Evolutionary conservation across 495 filamentous ascomycete genomes (phyloP), one percentile per base, ranked within the genome.

Genomic region (Penicillium roqueforti): DNA sequence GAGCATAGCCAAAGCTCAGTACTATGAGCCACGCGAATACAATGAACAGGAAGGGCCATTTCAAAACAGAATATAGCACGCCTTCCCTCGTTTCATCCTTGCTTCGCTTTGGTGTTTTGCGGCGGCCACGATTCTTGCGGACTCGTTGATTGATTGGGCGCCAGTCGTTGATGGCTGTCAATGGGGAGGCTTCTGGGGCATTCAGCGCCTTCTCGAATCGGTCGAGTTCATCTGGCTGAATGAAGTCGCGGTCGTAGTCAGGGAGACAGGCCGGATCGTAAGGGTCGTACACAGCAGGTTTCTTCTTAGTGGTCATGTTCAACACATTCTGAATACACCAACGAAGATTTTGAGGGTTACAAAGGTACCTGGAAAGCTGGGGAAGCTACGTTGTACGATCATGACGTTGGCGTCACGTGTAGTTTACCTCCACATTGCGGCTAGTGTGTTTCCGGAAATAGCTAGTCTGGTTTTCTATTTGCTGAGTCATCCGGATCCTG

Each of bases 11-110:
- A n/a, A 83, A 66, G 39, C 81, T 76, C 25, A 85, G 76, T 8
- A 87, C 80, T 1, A 81, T 43, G 47, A 98, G 82, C 91, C 91
- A 97, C 11, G 84, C 80, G 40, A 85, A 77, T 0, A 96, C 91
- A 26, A 85, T 72, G 16, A 88, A 59, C 26, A 98, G 73, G 54
- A 98, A 80, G 6, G 93, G 95, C 89, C 91, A 97, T 68, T 96
- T 95, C 41, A 96, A 73, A 23, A 97, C 63, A 1, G 78, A 80
- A 67, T 98, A 97, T 13, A 95, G 78, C 59, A 92, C 89, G 0
- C 93, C 93, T 71, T 98, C 93, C 44, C 93, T 76, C 3, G 92
- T 97, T 70, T 98, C 93, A 67, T 98, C 93, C 56, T 83, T 88
- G 47, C 83, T 85, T 47, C 87, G 77, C 55, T 65, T 69, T 8